Evolutionary conservation across 1,139 yeast genomes (phyloP), one percentile per base, ranked within the genome.

Genomic region (Arxiozyma bovina): DNA sequence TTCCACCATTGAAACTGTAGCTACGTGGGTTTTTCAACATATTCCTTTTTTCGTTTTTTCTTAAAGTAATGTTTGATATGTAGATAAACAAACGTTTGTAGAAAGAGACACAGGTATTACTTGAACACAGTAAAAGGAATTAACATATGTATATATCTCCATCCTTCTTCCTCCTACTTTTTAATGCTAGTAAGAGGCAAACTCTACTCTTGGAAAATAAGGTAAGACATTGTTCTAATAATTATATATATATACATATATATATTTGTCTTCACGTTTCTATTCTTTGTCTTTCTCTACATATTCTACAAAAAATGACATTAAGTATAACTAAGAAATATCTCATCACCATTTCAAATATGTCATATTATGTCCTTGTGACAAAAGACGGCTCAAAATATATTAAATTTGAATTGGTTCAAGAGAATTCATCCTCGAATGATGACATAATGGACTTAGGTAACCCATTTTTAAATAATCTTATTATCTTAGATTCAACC

Each of bases 401-500:
- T 51, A 27, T 40, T 5, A 50, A 55, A 15, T 60, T 59, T 48
- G 44, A 55, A 42, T 45, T 57, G 18, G 50, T 53, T 23, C n/a
- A 46, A 34, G 43, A 42, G 21, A 17, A 48, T 2, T 38, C 48
- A 18, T 9, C n/a, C 1, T 18, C 8, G 12, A 34, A 34, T 34
- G 40, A 34, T 34, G n/a, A 34, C 12, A 8, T 4, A 12, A 15
- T 34, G 40, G 40, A 34, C n/a, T 34, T 12, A 15, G n/a, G 20
- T 34, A 22, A 15, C 23, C 41, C 38, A 15, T 21, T 27, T 5
- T 20, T 20, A 25, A 34, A 48, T 21, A 42, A 45, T 45, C 17
- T 66, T 27, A 48, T 60, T 3, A 66, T 77, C 0, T 63, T 84
- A 15, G 89, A 85, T 61, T 84, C 90, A 0, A 64, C 78, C 1